Base-by-base conservation (phyloP, 441 rosid species). In the Populus hybrid region DNA sequence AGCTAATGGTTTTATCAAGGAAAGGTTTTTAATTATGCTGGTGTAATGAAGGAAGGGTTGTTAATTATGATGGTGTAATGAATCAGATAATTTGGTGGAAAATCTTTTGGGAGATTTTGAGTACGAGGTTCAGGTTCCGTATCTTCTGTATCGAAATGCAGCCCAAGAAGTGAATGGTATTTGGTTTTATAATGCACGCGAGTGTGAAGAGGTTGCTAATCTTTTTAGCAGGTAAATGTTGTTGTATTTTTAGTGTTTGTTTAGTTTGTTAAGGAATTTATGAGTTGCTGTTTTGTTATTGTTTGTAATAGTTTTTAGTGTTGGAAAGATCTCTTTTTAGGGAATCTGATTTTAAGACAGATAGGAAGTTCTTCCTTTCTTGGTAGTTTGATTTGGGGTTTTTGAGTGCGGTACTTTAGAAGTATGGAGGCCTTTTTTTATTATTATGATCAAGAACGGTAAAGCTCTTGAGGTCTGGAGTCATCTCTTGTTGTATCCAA, bases 151-250 rank as follows among this genome's bases (percentile, higher is more conserved):
- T 85, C 90, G 97, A 72, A 95, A 93, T 87, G 98, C 93, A 68
- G 68, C 94, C 73, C 97, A 93, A 82, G 98, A 95, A 89, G 97
- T 95, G 56, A 92, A 95, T 85, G 97, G 99, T n/a, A 92, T 95
- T 83, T 95, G 98, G 99, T 93, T 95, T 82, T 95, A 93, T 78
- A 90, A 95, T 86, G 78, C 91, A 74, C 89, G 90, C 71, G 99
- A 93, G 79, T 94, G 97, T 69, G 93, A 95, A 81, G 95, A 90
- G 77, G 97, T 93, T 78, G 99, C 97, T 7, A 84, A 75, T 86
- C 95, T 93, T 74, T 95, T 92, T 84, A 85, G 65, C 89, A 93
- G 98, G 98, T 93, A 88, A 53, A 38, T 67, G n/a, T 61, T 74
- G 68, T 14, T 12, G 71, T 74, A 33, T 64, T 29, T 21, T 59